phyloP scores from a whole-genome alignment of 2,329 filamentous ascomycete genomes.

The Talaromyces sp. region DNA sequence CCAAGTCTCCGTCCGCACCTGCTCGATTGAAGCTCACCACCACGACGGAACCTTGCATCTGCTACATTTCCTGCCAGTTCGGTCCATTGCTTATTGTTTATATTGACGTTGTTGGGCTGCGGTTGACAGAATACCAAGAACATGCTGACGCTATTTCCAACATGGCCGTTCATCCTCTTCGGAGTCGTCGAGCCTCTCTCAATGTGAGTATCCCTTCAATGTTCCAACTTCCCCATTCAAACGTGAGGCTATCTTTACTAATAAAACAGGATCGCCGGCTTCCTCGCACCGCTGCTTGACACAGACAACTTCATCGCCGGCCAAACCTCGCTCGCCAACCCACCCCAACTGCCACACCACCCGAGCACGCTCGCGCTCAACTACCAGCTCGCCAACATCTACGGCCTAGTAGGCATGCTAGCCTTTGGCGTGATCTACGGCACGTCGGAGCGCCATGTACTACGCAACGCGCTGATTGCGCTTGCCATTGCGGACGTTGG shows the following conservation, averaged over 20 bases:
- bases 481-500: slow-evolving; percentile 63
- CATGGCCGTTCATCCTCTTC: slow-evolving; percentile 62
- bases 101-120: no score
- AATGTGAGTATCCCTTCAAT: slow-evolving; percentile 46
- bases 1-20: not conserved
- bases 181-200: slow-evolving; percentile 65
- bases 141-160: slow-evolving; percentile 51
- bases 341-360: slow-evolving; percentile 25
- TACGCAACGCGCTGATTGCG: slow-evolving; percentile 63
- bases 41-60: no score
- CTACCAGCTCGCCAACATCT: slow-evolving; percentile 66
- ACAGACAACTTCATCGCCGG: slow-evolving; percentile 60
- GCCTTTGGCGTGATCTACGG: slow-evolving; percentile 61
- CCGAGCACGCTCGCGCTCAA: slow-evolving; percentile 52
- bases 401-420: slow-evolving; percentile 61
- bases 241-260: not conserved
- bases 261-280: slow-evolving; percentile 53
- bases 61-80: no score
- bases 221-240: not conserved
- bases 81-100: no score
- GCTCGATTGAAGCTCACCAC: not conserved
- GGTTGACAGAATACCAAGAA: not conserved
- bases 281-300: slow-evolving; percentile 51
- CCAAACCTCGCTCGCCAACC: slow-evolving; percentile 47
- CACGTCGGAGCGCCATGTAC: slow-evolving; percentile 61